A percentile compares a stretch with the other conserved stretches of the same genome.
phyloP scores from a whole-genome alignment of 2,329 filamentous ascomycete species.

The Nigrospora osmanthi region DNA sequence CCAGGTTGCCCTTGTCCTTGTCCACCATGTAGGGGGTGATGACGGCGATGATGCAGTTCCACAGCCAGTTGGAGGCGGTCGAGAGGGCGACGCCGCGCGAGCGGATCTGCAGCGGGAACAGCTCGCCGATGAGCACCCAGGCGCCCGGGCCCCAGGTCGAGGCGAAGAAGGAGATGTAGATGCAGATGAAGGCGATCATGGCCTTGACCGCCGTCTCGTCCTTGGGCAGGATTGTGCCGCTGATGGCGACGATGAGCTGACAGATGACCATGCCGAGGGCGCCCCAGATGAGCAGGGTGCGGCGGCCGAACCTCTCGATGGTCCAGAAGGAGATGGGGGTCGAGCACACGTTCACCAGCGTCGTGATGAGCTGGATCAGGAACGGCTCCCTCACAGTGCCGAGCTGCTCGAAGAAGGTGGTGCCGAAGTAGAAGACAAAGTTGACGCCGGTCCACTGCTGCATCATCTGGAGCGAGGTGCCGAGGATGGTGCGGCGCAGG shows the following conservation, averaged over 20 bases:
- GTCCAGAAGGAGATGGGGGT: slow-evolving; percentile 68
- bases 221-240: slow-evolving; percentile 32
- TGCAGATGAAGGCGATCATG: slow-evolving; percentile 68
- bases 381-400: slow-evolving; percentile 61
- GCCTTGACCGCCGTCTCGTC: slow-evolving; percentile 31
- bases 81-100: slow-evolving; percentile 64
- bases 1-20: slow-evolving; percentile 31
- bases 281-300: slow-evolving; percentile 60
- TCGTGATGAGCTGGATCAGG: slow-evolving; percentile 65
- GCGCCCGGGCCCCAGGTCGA: slow-evolving; percentile 65
- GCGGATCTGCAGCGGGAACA: slow-evolving; percentile 68
- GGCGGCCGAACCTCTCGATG: slow-evolving; percentile 63
- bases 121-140: slow-evolving; percentile 67
- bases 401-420: slow-evolving; percentile 61
- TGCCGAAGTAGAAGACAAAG: slow-evolving; percentile 68
- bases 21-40: slow-evolving; percentile 67
- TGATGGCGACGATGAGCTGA: slow-evolving; percentile 63
- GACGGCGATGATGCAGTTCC: slow-evolving; percentile 52
- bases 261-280: slow-evolving; percentile 62
- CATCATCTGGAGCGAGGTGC: slow-evolving; percentile 22
- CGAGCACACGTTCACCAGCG: slow-evolving; percentile 66
- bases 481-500: slow-evolving; percentile 51
- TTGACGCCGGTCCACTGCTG: slow-evolving; percentile 50
- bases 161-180: slow-evolving; percentile 77
- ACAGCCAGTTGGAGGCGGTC: slow-evolving; percentile 68